Base-by-base conservation (phyloP, 768 basidiomycete species). In the Coprinellus micaceus region DNA sequence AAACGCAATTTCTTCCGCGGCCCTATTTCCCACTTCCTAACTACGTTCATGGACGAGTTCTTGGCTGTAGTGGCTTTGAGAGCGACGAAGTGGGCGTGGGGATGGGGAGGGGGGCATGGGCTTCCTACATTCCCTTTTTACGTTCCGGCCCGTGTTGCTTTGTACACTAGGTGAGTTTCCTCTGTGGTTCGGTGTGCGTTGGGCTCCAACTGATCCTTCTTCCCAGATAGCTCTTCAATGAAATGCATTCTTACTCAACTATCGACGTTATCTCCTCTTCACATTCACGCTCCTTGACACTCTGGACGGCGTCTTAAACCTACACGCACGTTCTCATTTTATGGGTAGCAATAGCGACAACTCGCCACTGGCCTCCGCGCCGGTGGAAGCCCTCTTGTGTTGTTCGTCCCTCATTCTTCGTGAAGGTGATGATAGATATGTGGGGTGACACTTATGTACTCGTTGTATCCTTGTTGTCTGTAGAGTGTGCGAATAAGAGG, bases 291-390 rank as follows among this genome's bases (percentile, higher is more conserved):
- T 96, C 91, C 82, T 82, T 82, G 82, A 95, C 94, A 96, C 94
- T 95, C 94, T 95, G 94, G 87, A 82, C 84, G 83, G 81, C 87
- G 87, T 84, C 76, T 44, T 60, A 64, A 62, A 70, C 68, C 72
- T 69, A 93, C 86, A 85, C 88, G 89, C 76, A 76, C 81, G 85
- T 86, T 83, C 91, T 94, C 88, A 95, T 96, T 96, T 95, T 91
- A 92, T 71, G 19, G 84, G 81, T 88, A 95, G 92, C 93, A 75
- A 95, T 67, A 92, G 13, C 28, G 26, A 57, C 25, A 52, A 47
- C 61, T 58, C 61, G 67, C 58, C 46, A 52, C 59, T 56, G 59
- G 57, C 53, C 59, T 53, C 44, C 57, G 41, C 11, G 41, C 52
- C 54, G 56, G 60, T 59, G 64, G 50, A 54, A 66, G 62, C 64